Percentiles rank a stretch among this genome's conserved stretches.
Conservation (phyloP, 257 asterid genomes). For the Lavandula angustifolia region DNA sequence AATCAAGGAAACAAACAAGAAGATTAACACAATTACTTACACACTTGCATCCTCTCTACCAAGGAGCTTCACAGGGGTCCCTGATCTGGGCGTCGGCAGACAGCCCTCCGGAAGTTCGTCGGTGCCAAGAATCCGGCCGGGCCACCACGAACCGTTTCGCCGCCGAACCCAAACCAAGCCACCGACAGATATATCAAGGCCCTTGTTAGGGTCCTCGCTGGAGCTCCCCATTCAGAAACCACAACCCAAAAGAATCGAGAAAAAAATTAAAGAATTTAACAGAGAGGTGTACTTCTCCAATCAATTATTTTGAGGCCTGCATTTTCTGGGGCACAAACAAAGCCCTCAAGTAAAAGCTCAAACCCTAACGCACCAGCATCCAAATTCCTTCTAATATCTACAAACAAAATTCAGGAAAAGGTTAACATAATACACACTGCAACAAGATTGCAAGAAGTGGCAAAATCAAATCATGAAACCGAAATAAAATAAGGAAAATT, state of each 20-base stretch:
- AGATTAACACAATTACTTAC: conserved; percentile 53
- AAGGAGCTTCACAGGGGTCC: conserved; percentile 90
- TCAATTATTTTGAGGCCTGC: conserved; percentile 25
- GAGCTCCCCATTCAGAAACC: conserved; percentile 61
- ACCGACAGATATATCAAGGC: conserved; percentile 65
- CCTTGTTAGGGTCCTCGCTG: conserved; percentile 50
- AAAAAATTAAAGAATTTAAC: conserved; percentile 15
- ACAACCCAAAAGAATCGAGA: conserved; percentile 24
- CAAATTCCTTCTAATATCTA: conserved; percentile 23
- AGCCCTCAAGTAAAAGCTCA: conserved; percentile 33
- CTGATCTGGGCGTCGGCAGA: conserved; percentile 65
- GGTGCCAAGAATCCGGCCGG: conserved; percentile 72
- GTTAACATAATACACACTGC: conserved; percentile 1
- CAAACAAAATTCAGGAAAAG: conserved; percentile 15
- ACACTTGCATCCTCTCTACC: conserved; percentile 91
- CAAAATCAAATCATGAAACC: conserved; percentile 33
- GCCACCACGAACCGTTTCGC: conserved; percentile 98
- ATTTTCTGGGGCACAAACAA: conserved; percentile 23
- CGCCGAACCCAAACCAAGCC: conserved; percentile 96
- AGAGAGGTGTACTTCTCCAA: conserved; percentile 32
- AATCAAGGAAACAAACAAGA: conserved; percentile 20
- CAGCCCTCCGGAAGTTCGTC: conserved; percentile 72
- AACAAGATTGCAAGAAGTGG: conserved; percentile 8
- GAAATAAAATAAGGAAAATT: conserved; percentile 14
- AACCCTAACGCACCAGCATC: conserved; percentile 34